Conservation (phyloP, 805 yeast species). For the Cyberlindnera samutprakarnensis region DNA sequence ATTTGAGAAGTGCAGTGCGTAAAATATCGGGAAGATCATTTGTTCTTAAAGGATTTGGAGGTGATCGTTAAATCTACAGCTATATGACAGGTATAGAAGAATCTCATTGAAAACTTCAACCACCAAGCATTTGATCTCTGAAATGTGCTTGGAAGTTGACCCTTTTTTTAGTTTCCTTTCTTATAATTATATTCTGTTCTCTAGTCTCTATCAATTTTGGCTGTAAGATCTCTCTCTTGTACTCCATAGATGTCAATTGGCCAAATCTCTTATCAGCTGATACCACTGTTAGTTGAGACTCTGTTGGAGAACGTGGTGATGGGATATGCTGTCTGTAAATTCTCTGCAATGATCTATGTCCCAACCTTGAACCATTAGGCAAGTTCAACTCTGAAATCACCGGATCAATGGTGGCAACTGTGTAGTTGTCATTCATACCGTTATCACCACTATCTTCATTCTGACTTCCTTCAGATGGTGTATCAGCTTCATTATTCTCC, state of each 20-base stretch:
- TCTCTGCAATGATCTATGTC: constrained; percentile 72
- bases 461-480: constrained; percentile 13
- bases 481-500: constrained; percentile 23
- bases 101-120: constrained; percentile 6
- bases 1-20: constrained; percentile 19
- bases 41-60: constrained; percentile 23
- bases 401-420: constrained; percentile 36
- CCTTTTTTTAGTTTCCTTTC: constrained; percentile 58
- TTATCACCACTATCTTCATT: constrained; percentile 21
- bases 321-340: constrained; percentile 61
- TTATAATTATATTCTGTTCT: constrained; percentile 31
- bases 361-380: constrained; percentile 73
- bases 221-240: constrained; percentile 41
- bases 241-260: constrained; percentile 55
- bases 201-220: constrained; percentile 36
- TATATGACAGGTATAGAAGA: not conserved
- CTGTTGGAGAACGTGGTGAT: constrained; percentile 38
- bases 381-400: constrained; percentile 60
- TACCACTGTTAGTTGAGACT: constrained; percentile 67
- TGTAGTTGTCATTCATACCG: constrained; percentile 25
- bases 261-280: constrained; percentile 63
- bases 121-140: constrained; percentile 62
- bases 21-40: constrained; percentile 25
- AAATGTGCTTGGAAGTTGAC: constrained; percentile 80
- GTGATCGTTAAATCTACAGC: constrained; percentile 6